phyloP scores from a whole-genome alignment of 768 basidiomycete species.

The Porphyrellus cyaneotinctus region DNA sequence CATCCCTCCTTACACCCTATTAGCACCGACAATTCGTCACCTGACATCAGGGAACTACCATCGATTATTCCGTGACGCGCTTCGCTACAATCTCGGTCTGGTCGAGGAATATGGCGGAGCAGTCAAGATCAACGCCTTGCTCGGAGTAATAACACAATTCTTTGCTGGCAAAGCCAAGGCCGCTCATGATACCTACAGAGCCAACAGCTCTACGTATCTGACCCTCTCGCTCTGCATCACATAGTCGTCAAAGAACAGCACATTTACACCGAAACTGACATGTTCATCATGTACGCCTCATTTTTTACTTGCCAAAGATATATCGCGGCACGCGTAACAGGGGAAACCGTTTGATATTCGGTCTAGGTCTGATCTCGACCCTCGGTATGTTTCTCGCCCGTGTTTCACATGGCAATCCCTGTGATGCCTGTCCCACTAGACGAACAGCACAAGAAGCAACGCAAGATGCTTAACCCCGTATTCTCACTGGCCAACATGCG shows the following conservation, averaged over 20 bases:
- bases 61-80: slow-evolving; percentile 31
- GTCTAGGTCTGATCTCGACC: slow-evolving; percentile 36
- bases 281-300: slow-evolving; percentile 30
- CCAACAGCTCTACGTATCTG: slow-evolving; percentile 34
- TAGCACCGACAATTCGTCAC: background rate
- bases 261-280: slow-evolving; percentile 36
- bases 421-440: slow-evolving; percentile 6
- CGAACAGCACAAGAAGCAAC: slow-evolving; percentile 30
- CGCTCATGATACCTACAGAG: slow-evolving; percentile 10
- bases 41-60: slow-evolving; percentile 31
- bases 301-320: background rate
- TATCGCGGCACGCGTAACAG: slow-evolving; percentile 4
- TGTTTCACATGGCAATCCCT: background rate
- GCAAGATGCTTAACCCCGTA: slow-evolving; percentile 34
- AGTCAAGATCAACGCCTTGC: slow-evolving; percentile 33
- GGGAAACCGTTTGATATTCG: slow-evolving; percentile 33
- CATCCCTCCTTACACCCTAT: background rate
- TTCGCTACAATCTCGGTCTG: slow-evolving; percentile 30
- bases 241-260: slow-evolving; percentile 36
- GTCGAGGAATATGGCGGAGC: slow-evolving; percentile 32
- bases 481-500: slow-evolving; percentile 32
- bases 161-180: background rate
- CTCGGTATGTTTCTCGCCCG: slow-evolving; percentile 25
- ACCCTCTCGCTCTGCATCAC: slow-evolving; percentile 36
- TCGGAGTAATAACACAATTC: slow-evolving; percentile 26